Evolutionary conservation across 305 asterid species (phyloP).

Genomic region (Fraxinus greggii): DNA sequence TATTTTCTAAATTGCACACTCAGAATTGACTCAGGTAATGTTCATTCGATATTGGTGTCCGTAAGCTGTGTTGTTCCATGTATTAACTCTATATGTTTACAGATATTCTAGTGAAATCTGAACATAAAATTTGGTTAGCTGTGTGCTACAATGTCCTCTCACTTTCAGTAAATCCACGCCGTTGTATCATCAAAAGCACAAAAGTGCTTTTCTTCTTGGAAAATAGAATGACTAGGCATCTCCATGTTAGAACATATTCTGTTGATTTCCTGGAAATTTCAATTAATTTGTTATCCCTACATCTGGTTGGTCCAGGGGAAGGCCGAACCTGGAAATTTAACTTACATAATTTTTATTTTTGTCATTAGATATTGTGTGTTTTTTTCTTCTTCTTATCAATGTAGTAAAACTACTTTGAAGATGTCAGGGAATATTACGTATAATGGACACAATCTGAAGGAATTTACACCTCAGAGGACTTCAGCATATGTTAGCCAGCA

Average conservation of each 20-base stretch:
- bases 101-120: background rate
- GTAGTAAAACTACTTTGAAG: slow-evolving; percentile 48
- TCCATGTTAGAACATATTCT: background rate
- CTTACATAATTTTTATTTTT: background rate
- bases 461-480: slow-evolving; percentile 74
- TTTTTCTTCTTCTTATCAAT: slow-evolving; percentile 28
- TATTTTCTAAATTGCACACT: background rate
- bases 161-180: background rate
- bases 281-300: background rate
- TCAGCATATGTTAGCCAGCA: slow-evolving; percentile 71
- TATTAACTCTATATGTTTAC: background rate
- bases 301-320: background rate
- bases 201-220: background rate
- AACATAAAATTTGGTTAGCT: background rate
- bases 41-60: background rate
- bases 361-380: slow-evolving; percentile 14
- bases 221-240: background rate
- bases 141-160: background rate
- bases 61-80: background rate
- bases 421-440: slow-evolving; percentile 65
- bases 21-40: background rate
- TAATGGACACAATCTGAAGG: slow-evolving; percentile 62
- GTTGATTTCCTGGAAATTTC: background rate
- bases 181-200: background rate
- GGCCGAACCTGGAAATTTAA: background rate